Base-by-base conservation (phyloP, 768 basidiomycete genomes). In the Lactarius hatsudake region DNA sequence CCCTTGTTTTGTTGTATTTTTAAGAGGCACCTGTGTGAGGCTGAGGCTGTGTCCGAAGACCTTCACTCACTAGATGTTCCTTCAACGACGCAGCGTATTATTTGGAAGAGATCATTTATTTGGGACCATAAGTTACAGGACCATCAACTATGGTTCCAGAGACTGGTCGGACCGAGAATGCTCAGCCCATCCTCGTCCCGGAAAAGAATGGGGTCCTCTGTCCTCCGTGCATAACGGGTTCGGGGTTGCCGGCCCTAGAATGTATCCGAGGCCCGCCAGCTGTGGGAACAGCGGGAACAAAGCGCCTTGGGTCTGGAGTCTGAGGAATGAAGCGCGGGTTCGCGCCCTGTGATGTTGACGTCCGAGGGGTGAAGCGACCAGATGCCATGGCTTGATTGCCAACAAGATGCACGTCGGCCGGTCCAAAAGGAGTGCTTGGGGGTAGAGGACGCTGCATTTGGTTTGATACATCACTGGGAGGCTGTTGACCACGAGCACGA, bases 151-250 rank as follows among this genome's bases (percentile, higher is more conserved):
- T 53, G 6, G 13, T 15, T 15, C 23, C 13, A 26, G 23, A 18
- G 18, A 57, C 30, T 23, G 48, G 61, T 23, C 15, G 10, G 40
- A 40, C 40, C 26, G 28, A 32, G 38, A 28, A 13, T 5, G 26
- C 26, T 65, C 75, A 32, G 72, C 75, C 43, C 76, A 67, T 45
- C 55, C 55, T 59, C 45, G 70, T 62, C 30, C 78, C 77, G 34
- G 79, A 80, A 43, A 83, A 72, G 73, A 89, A 89, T 51, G 86
- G 84, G 67, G 79, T 78, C 71, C 87, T 81, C 66, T 89, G 87
- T 61, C 76, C 62, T 30, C 43, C 63, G 28, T 60, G 64, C 23
- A 55, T 15, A 17, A 38, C n/a, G 20, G 58, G 58, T 53, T 59
- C 42, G 17, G 71, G 38, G 15, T 64, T 70, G 9, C 64, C 55